phyloP scores from a whole-genome alignment of 2,329 filamentous ascomycete genomes.

The Exophiala bonariae region DNA sequence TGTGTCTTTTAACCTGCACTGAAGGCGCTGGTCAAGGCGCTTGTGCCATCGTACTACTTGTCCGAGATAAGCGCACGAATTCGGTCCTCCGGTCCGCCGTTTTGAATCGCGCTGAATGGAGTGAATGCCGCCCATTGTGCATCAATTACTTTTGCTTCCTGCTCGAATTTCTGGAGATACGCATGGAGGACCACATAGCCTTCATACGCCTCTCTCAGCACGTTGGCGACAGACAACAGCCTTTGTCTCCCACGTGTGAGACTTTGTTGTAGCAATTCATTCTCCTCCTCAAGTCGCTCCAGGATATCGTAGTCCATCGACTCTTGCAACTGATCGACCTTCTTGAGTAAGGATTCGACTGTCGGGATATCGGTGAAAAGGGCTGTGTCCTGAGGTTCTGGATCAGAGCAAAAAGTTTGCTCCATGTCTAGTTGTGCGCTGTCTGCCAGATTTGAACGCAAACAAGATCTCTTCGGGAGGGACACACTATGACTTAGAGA shows the following conservation, averaged over 20 bases:
- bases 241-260: slow-evolving; percentile 6
- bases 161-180: slow-evolving; percentile 4
- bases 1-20: no score
- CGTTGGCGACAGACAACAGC: slow-evolving; percentile 1
- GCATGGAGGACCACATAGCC: slow-evolving; percentile 7
- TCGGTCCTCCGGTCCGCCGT: no score
- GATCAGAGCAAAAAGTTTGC: no score
- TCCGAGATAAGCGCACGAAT: no score
- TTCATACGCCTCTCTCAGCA: slow-evolving; percentile 9
- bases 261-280: slow-evolving; percentile 4
- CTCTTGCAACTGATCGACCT: slow-evolving; percentile 6
- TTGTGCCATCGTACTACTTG: no score
- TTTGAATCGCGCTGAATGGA: no score
- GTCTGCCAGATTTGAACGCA: no score
- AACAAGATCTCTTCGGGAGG: no score
- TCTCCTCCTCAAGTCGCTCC: slow-evolving; percentile 6
- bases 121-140: slow-evolving; percentile 3
- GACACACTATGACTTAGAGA: no score
- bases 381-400: no score
- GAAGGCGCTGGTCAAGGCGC: no score
- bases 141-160: slow-evolving; percentile 1
- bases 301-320: slow-evolving; percentile 1
- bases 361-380: background rate
- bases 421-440: no score
- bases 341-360: slow-evolving; percentile 6